phyloP scores from a whole-genome alignment of 805 yeast species.

The Citeromyces matritensis region DNA sequence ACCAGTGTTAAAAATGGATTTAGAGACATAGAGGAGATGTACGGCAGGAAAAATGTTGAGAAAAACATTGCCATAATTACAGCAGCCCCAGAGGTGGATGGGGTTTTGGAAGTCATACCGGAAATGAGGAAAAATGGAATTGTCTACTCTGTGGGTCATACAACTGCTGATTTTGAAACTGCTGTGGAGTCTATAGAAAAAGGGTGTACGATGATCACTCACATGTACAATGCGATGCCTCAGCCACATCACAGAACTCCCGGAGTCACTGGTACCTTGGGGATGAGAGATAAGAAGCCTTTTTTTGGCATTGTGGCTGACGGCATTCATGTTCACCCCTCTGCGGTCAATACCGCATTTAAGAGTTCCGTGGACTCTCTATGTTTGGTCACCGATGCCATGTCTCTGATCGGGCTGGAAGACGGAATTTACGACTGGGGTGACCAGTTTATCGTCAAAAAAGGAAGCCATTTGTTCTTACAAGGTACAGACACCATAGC shows the following conservation, averaged over 20 bases:
- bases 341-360: constrained; percentile 34
- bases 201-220: constrained; percentile 51
- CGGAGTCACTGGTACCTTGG: constrained; percentile 32
- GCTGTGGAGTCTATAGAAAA: constrained; percentile 24
- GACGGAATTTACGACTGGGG: constrained; percentile 43
- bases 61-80: constrained; percentile 21
- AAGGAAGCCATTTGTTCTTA: constrained; percentile 27
- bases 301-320: constrained; percentile 41
- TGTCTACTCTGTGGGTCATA: constrained; percentile 31
- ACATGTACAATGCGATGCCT: constrained; percentile 49
- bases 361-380: constrained; percentile 35
- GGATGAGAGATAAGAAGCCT: constrained; percentile 22
- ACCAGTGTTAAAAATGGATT: constrained; percentile 19
- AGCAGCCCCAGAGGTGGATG: constrained; percentile 35
- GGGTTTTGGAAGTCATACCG: constrained; percentile 24
- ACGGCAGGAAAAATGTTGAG: constrained; percentile 20
- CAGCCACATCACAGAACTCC: constrained; percentile 42
- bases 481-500: constrained; percentile 45
- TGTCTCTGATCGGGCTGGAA: constrained; percentile 37
- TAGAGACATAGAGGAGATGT: constrained; percentile 15
- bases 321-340: constrained; percentile 44
- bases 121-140: constrained; percentile 15
- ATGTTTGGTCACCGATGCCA: constrained; percentile 43
- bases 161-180: constrained; percentile 18
- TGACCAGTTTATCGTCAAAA: constrained; percentile 27